These are phyloP conservation scores for Moesziomyces sp. DNA, from an alignment of 1,284 basidiomycete genomes.

Conservation along the genomic window DNA sequence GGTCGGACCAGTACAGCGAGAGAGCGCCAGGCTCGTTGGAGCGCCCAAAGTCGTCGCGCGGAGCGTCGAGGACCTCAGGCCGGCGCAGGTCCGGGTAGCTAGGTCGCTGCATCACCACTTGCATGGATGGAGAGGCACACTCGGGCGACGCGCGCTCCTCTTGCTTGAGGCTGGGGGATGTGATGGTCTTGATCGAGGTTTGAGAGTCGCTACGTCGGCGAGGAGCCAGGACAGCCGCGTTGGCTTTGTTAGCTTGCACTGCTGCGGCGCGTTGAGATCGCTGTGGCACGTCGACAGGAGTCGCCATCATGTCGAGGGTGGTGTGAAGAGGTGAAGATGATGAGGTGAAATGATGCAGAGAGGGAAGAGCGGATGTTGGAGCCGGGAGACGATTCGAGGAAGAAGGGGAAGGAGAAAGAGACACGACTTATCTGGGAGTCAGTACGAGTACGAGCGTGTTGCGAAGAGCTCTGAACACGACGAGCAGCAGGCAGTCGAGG, in stretches of 20 bases:
- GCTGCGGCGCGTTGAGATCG: constrained; percentile 41
- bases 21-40: constrained; percentile 8
- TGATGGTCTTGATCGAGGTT: constrained; percentile 27
- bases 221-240: constrained; percentile 18
- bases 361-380: too few species aligned
- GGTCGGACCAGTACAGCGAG: constrained; percentile 20
- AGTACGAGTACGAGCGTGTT: too few species aligned
- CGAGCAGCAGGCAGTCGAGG: too few species aligned
- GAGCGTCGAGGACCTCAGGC: constrained; percentile 1
- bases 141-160: constrained; percentile 18
- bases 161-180: constrained; percentile 20
- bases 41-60: not conserved
- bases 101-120: constrained; percentile 30
- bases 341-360: too few species aligned
- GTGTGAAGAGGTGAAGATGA: too few species aligned
- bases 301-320: not conserved
- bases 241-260: constrained; percentile 35
- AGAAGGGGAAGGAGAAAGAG: too few species aligned
- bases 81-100: constrained; percentile 31
- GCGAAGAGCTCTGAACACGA: too few species aligned
- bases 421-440: too few species aligned
- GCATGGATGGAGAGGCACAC: constrained; percentile 26
- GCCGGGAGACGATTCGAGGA: too few species aligned
- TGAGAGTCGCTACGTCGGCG: constrained; percentile 34
- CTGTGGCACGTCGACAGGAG: constrained; percentile 18